A percentile compares a stretch with the other conserved stretches of the same genome.
Conservation (phyloP, 768 basidiomycete genomes). For the Kwoniella sp. region DNA sequence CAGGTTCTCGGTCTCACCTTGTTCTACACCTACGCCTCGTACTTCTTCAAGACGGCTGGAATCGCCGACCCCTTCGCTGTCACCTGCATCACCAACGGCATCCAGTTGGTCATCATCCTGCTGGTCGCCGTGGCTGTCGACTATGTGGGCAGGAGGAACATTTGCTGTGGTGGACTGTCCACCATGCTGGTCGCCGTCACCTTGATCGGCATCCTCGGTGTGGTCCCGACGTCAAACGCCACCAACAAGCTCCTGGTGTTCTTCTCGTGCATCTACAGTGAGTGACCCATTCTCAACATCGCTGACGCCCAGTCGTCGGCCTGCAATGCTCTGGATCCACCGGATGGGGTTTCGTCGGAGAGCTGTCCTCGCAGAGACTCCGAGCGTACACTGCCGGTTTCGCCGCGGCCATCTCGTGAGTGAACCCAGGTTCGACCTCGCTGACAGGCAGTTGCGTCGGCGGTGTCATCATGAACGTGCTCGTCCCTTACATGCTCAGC, state of each 20-base stretch:
- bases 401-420: constrained; percentile 17
- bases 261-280: constrained; percentile 25
- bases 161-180: constrained; percentile 15
- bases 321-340: constrained; percentile 16
- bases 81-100: constrained; percentile 19
- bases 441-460: too few relatives aligned
- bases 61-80: constrained; percentile 20
- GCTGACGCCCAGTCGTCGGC: constrained; percentile 15
- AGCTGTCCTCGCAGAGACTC: constrained; percentile 18
- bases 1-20: constrained; percentile 16
- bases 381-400: constrained; percentile 24
- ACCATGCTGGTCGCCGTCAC: constrained; percentile 10
- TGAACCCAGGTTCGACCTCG: too few relatives aligned
- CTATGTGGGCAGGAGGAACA: constrained; percentile 11
- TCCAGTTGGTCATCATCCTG: constrained; percentile 16
- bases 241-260: constrained; percentile 15
- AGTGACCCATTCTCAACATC: background rate
- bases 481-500: constrained; percentile 33
- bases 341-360: constrained; percentile 24
- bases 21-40: constrained; percentile 14
- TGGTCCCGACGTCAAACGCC: constrained; percentile 1
- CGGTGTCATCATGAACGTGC: constrained; percentile 26
- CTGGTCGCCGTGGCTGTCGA: constrained; percentile 11
- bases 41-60: constrained; percentile 16
- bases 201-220: constrained; percentile 10